Evolutionary conservation across 2,329 filamentous ascomycete species (phyloP).

Genomic region (Thermomyces lanuginosus): DNA sequence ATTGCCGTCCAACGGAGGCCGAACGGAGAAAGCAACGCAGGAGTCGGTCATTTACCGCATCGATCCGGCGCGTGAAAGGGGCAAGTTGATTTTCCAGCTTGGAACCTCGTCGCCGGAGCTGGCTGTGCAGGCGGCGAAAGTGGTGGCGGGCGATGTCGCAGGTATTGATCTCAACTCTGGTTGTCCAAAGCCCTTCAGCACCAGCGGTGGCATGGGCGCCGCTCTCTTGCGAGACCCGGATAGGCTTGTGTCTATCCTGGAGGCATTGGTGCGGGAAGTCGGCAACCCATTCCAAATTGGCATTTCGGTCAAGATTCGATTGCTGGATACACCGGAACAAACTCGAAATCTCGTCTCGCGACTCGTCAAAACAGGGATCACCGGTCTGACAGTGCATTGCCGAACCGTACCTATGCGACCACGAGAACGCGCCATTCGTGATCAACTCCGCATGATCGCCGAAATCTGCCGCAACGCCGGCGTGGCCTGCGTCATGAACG

Average conservation of each 20-base stretch:
- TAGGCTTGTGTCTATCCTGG: constrained; percentile 64
- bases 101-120: constrained; percentile 70
- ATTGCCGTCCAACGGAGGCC: constrained; percentile 50
- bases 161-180: constrained; percentile 96
- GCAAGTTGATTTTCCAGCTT: constrained; percentile 74
- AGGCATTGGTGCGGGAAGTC: constrained; percentile 64
- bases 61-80: constrained; percentile 59
- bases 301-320: constrained; percentile 90
- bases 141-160: constrained; percentile 73
- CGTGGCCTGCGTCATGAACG: constrained; percentile 90
- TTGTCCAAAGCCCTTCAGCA: constrained; percentile 96
- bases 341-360: constrained; percentile 63
- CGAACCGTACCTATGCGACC: constrained; percentile 93
- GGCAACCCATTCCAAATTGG: constrained; percentile 67
- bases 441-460: constrained; percentile 70
- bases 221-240: constrained; percentile 77
- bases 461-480: constrained; percentile 66
- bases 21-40: constrained; percentile 21
- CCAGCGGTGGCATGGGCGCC: constrained; percentile 85
- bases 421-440: constrained; percentile 69
- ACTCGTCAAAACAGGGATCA: constrained; percentile 77
- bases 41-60: constrained; percentile 69
- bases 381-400: constrained; percentile 82
- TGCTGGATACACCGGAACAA: constrained; percentile 59
- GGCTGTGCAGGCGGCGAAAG: constrained; percentile 66